These are phyloP conservation scores for Myxozyma sirexii DNA, from an alignment of 805 yeast species.

Conservation along the genomic window DNA sequence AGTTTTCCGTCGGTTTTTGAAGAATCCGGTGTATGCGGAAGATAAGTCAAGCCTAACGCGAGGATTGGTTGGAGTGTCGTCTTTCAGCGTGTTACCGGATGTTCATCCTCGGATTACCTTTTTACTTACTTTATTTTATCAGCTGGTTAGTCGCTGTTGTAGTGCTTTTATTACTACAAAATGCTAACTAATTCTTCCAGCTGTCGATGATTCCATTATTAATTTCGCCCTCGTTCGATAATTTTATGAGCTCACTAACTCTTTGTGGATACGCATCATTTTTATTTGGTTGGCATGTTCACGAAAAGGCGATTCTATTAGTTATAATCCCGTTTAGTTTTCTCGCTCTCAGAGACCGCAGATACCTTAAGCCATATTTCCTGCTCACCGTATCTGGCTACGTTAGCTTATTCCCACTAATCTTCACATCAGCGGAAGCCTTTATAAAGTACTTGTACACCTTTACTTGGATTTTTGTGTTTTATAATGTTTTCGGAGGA, in stretches of 20 bases:
- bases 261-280: slow-evolving; percentile 90
- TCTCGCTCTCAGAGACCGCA: slow-evolving; percentile 67
- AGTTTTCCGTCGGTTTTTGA: slow-evolving; percentile 18
- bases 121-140: slow-evolving; percentile 79
- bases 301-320: slow-evolving; percentile 92
- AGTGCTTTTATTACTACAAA: not conserved
- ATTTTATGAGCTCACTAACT: slow-evolving; percentile 82
- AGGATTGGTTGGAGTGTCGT: slow-evolving; percentile 91
- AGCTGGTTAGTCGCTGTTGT: slow-evolving; percentile 50
- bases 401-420: slow-evolving; percentile 83
- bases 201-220: slow-evolving; percentile 36
- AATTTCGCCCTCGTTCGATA: slow-evolving; percentile 68
- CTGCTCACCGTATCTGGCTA: slow-evolving; percentile 78
- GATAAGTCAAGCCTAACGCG: slow-evolving; percentile 51
- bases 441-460: slow-evolving; percentile 75
- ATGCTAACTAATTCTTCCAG: not conserved
- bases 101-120: slow-evolving; percentile 79
- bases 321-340: slow-evolving; percentile 85
- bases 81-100: slow-evolving; percentile 76
- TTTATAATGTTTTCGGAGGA: slow-evolving; percentile 69
- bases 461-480: slow-evolving; percentile 80
- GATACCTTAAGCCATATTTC: slow-evolving; percentile 71
- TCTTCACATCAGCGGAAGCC: slow-evolving; percentile 79
- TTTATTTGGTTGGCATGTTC: slow-evolving; percentile 98
- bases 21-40: slow-evolving; percentile 11